Percentiles rank a stretch among this genome's conserved stretches.
Conservation (phyloP, 202 grass and related monocot species). For the Elaeis oleifera region DNA sequence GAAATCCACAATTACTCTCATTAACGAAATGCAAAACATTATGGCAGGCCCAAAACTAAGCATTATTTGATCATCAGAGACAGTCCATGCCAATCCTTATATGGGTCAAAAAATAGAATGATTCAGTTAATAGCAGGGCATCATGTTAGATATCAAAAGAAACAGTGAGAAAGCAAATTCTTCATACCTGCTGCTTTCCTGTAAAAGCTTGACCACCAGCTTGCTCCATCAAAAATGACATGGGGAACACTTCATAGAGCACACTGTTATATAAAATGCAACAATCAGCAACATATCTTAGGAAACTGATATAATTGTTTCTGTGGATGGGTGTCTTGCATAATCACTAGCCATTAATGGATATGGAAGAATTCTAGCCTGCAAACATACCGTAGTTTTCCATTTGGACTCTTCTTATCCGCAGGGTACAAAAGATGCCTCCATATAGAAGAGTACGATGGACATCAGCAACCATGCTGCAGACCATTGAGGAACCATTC, state of each 20-base stretch:
- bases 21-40: not conserved
- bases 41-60: no score
- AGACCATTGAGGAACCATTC: constrained; percentile 6
- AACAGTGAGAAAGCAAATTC: not conserved
- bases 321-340: no score
- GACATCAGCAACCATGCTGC: constrained; percentile 97
- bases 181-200: constrained; percentile 71
- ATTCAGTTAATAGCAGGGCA: no score
- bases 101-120: no score
- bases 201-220: constrained; percentile 96
- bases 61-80: no score
- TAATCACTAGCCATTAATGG: no score
- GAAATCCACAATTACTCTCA: not conserved
- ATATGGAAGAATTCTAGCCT: not conserved
- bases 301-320: no score
- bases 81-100: no score
- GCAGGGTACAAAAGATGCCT: constrained; percentile 92
- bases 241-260: constrained; percentile 93
- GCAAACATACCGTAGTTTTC: constrained; percentile 70
- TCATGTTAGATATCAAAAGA: no score
- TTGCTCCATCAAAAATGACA: constrained; percentile 97
- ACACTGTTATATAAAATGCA: constrained; percentile 42
- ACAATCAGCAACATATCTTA: not conserved
- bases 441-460: constrained; percentile 93
- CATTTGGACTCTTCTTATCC: constrained; percentile 79